phyloP scores from a whole-genome alignment of 331 rosid species.

The Malus hybrid region DNA sequence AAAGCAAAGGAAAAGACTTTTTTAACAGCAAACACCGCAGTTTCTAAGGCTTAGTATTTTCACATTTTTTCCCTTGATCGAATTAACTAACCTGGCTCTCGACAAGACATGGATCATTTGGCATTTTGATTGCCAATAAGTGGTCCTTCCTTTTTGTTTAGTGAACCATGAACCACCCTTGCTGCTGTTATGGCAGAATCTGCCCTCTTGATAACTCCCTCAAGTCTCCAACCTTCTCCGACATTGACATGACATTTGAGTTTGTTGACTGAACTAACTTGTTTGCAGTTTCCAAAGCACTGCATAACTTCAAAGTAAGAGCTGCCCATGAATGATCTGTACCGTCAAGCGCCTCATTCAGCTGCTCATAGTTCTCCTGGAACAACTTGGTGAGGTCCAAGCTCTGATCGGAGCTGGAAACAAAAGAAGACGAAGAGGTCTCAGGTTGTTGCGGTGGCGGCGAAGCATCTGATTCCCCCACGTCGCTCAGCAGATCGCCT shows the following conservation, averaged over 20 bases:
- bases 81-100: too few species aligned
- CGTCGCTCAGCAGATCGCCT: slow-evolving; percentile 80
- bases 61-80: too few species aligned
- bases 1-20: too few species aligned
- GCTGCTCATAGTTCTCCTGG: slow-evolving; percentile 62
- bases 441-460: not conserved
- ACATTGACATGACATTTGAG: slow-evolving; percentile 42
- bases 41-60: too few species aligned
- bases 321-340: slow-evolving; percentile 80
- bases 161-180: too few species aligned
- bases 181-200: too few species aligned
- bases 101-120: too few species aligned
- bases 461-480: slow-evolving; percentile 51
- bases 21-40: too few species aligned
- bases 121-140: too few species aligned
- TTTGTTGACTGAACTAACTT: slow-evolving; percentile 52
- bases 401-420: slow-evolving; percentile 24
- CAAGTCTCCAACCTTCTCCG: slow-evolving; percentile 64
- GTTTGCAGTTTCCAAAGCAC: slow-evolving; percentile 67
- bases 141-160: too few species aligned
- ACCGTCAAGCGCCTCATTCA: slow-evolving; percentile 53
- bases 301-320: slow-evolving; percentile 66
- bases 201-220: slow-evolving; percentile 25
- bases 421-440: slow-evolving; percentile 16
- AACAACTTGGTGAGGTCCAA: slow-evolving; percentile 60